Evolutionary conservation across 768 basidiomycete species (phyloP).

Genomic region (Termitomyces heimii): DNA sequence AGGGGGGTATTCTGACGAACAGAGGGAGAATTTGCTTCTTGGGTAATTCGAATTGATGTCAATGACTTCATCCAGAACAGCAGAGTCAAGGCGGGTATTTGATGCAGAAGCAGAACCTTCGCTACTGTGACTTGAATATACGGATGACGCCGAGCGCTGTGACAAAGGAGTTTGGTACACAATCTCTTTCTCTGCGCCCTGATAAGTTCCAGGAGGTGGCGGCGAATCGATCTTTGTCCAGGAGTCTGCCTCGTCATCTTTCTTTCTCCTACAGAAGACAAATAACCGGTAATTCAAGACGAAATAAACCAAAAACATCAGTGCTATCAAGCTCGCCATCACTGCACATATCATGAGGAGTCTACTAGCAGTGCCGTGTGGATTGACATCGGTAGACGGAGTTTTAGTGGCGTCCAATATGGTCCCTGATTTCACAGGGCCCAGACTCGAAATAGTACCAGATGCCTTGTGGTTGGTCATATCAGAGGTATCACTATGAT

Average conservation of each 20-base stretch:
- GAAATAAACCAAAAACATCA: conserved; percentile 11
- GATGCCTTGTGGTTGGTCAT: neutral
- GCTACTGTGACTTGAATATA: neutral
- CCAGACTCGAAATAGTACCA: neutral
- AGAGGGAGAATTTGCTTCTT: conserved; percentile 24
- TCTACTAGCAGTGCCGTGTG: conserved; percentile 3
- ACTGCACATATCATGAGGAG: conserved; percentile 12
- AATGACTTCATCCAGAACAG: conserved; percentile 10
- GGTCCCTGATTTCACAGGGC: neutral
- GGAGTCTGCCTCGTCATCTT: neutral
- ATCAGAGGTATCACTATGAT: neutral
- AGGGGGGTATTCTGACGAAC: conserved; percentile 23
- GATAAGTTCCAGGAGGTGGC: conserved; percentile 2
- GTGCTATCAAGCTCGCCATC: conserved; percentile 12
- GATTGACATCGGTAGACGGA: neutral
- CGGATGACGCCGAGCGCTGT: conserved; percentile 3
- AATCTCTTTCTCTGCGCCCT: conserved; percentile 8
- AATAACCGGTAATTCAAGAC: conserved; percentile 7
- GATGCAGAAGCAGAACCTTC: neutral
- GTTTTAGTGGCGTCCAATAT: neutral
- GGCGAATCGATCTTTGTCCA: conserved; percentile 10
- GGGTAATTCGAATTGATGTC: conserved; percentile 22
- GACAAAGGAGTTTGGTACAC: conserved; percentile 1
- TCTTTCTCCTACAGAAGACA: conserved; percentile 3
- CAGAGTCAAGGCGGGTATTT: neutral